Conservation (phyloP, 148 eudicot species). For the Euryodendron excelsum region DNA sequence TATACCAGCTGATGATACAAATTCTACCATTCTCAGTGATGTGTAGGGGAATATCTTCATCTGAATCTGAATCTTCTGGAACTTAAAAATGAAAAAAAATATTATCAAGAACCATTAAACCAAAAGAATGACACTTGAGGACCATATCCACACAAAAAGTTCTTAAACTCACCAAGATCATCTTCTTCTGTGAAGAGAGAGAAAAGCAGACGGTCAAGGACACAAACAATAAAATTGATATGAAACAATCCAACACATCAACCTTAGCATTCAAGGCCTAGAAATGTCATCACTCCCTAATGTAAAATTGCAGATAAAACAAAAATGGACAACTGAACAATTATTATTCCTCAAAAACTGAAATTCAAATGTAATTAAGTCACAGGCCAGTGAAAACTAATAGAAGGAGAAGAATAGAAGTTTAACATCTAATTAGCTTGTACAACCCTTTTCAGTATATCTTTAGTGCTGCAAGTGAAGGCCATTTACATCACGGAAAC, state of each 20-base stretch:
- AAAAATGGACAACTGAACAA: background rate
- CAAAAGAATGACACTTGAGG: background rate
- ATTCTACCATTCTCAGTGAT: conserved; percentile 32
- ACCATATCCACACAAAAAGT: background rate
- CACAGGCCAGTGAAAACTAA: background rate
- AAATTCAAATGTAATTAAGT: background rate
- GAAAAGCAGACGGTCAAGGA: conserved; percentile 41
- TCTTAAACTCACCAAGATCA: conserved; percentile 29
- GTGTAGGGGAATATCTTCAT: conserved; percentile 23
- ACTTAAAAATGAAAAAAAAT: conserved; percentile 7
- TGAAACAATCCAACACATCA: background rate
- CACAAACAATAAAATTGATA: background rate
- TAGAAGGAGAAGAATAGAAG: background rate
- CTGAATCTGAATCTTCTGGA: conserved; percentile 32
- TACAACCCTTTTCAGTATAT: background rate
- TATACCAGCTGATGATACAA: background rate
- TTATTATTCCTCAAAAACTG: background rate
- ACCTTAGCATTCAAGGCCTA: background rate
- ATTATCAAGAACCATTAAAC: background rate
- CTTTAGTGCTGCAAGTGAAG: background rate
- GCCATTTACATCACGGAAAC: background rate
- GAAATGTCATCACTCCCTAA: background rate
- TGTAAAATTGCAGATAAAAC: background rate
- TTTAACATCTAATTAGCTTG: background rate
- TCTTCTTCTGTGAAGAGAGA: conserved; percentile 24